These are phyloP conservation scores for Haplographium delicatum DNA, from an alignment of 495 filamentous ascomycete species.

Conservation along the genomic window DNA sequence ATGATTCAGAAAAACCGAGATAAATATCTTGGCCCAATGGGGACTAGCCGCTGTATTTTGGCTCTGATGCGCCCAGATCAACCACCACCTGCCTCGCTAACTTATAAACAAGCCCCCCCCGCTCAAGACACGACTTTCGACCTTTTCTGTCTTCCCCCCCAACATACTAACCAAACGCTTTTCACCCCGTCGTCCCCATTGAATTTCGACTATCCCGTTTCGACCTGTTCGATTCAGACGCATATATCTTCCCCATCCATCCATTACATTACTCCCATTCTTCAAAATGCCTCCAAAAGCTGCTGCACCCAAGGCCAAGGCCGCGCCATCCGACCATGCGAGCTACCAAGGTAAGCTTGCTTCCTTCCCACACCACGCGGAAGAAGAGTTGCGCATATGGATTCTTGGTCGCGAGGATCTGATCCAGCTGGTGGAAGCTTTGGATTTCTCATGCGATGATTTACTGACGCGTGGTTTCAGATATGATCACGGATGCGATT, in stretches of 20 bases:
- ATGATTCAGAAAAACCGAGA: slow-evolving; percentile 26
- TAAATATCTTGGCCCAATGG: not conserved
- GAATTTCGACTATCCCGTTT: not conserved
- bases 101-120: slow-evolving; percentile 11
- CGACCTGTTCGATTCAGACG: not conserved
- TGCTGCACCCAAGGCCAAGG: slow-evolving; percentile 19
- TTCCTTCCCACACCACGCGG: slow-evolving; percentile 17
- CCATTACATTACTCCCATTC: slow-evolving; percentile 17
- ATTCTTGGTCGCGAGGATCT: slow-evolving; percentile 14
- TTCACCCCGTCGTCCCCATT: not conserved
- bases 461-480: slow-evolving; percentile 37
- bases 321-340: slow-evolving; percentile 20
- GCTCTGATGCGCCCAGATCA: not conserved
- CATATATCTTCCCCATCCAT: slow-evolving; percentile 7
- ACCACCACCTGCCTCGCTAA: slow-evolving; percentile 1
- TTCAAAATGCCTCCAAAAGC: slow-evolving; percentile 25
- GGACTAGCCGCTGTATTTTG: not conserved
- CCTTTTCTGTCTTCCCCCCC: slow-evolving; percentile 10
- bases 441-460: not conserved
- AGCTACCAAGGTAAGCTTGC: slow-evolving; percentile 22
- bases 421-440: slow-evolving; percentile 10
- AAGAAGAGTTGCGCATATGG: slow-evolving; percentile 4
- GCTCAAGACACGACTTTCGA: slow-evolving; percentile 7
- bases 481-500: slow-evolving; percentile 66
- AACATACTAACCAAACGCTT: not conserved